phyloP scores from a whole-genome alignment of 2,329 filamentous ascomycete genomes.

The Lasiodiplodia sp. region DNA sequence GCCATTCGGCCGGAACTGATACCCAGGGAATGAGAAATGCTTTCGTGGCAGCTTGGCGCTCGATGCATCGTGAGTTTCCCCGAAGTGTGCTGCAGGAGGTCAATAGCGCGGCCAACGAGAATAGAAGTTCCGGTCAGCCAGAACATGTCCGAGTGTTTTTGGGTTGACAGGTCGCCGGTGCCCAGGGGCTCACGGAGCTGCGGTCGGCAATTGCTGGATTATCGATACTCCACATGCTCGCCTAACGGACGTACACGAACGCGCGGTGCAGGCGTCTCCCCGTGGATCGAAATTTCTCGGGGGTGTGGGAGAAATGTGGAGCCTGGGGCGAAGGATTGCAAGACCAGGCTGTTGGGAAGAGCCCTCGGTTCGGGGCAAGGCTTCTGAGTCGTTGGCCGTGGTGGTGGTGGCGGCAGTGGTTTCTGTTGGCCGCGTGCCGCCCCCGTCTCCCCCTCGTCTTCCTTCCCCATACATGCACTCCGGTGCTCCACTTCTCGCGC shows the following conservation, averaged over 20 bases:
- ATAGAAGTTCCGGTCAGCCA: constrained; percentile 7
- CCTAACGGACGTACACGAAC: constrained; percentile 4
- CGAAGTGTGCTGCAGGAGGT: background rate
- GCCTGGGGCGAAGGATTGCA: background rate
- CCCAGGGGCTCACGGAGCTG: constrained; percentile 10
- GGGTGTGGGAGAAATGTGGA: constrained; percentile 1
- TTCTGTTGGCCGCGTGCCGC: background rate
- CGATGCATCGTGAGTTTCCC: constrained; percentile 1
- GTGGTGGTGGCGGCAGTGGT: background rate
- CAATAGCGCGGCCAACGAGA: background rate
- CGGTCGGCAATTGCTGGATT: constrained; percentile 5
- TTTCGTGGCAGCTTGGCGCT: constrained; percentile 11
- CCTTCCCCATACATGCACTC: background rate
- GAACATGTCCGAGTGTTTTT: background rate
- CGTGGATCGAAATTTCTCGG: constrained; percentile 20
- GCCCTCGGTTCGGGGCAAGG: background rate
- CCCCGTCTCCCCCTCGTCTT: background rate
- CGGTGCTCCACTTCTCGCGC: background rate
- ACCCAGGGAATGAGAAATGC: constrained; percentile 16
- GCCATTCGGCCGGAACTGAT: constrained; percentile 13
- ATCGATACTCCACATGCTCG: constrained; percentile 27
- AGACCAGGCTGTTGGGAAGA: background rate
- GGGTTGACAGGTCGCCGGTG: background rate
- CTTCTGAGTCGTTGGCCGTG: background rate
- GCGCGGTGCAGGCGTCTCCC: background rate